Evolutionary conservation across 352 stramenopile species (phyloP), one percentile per base, ranked within the genome.

Genomic region (Phytophthora macrochlamydospora): DNA sequence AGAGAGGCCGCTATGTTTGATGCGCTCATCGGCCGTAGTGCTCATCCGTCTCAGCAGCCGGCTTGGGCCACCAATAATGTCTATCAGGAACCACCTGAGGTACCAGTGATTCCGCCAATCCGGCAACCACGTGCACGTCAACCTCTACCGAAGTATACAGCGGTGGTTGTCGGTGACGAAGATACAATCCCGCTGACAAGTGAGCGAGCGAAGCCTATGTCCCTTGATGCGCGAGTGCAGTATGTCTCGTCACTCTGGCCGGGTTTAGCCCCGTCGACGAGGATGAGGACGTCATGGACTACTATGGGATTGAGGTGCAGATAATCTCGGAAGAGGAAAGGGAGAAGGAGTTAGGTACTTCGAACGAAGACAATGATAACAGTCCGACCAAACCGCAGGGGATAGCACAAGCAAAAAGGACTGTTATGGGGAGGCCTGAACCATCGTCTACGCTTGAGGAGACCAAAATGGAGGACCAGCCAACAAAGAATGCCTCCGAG

Each of bases 191-290:
- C 62, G 31, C 56, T 87, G 56, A 89, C 85, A 18, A 81, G 76
- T 2, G 66, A 81, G 30, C 74, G 83, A 13, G 48, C 62, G 0
- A 65, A 59, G 0, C 65, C 56, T 28, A 72, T 91, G 53, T 82
- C 81, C 32, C 78, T 83, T 32, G 79, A 89, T 9, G 81, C 84
- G 11, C 79, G 85, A 3, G 60, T 85, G 13, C 76, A 86, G 61
- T 92, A 93, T 58, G 75, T 93, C 3, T 81, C 79, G 32, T 88
- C 74, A 14, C 72, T 93, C 0, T 93, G 83, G 83, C 85, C 85
- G 5, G 69, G 73, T 32, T 69, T 86, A 37, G 81, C 85, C 85
- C 85, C 6, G 67, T 90, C 2, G 78, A 90, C 24, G 71, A 90
- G 31, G 76, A 90, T n/a, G 71, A 90, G 1, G 83, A 90, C 7